These are phyloP conservation scores for Xerocomus cyaneibrunnescens DNA, from an alignment of 1,284 basidiomycete species.

Conservation along the genomic window DNA sequence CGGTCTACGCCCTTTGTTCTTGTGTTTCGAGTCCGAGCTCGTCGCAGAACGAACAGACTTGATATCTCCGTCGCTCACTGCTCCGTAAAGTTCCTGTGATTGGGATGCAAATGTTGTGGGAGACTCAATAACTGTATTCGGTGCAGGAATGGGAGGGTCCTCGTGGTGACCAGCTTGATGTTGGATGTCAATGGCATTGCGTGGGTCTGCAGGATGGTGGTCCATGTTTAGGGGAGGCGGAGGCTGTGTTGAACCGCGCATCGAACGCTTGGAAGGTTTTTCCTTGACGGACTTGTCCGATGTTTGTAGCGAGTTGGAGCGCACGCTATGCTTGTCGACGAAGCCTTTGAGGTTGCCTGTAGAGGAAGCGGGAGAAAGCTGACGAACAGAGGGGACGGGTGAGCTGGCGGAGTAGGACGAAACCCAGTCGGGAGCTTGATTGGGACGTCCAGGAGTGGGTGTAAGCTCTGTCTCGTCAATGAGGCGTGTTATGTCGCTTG, in stretches of 20 bases:
- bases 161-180: constrained; percentile 23
- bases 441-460: constrained; percentile 25
- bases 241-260: constrained; percentile 31
- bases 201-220: constrained; percentile 8
- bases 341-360: constrained; percentile 40
- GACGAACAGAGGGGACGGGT: constrained; percentile 21
- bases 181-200: constrained; percentile 11
- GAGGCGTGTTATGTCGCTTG: constrained; percentile 19
- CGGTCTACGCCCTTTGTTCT: constrained; percentile 40
- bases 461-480: constrained; percentile 32
- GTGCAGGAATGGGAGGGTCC: constrained; percentile 8
- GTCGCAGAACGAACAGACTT: constrained; percentile 40
- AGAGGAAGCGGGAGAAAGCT: constrained; percentile 39
- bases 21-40: constrained; percentile 34
- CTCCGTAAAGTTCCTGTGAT: constrained; percentile 30
- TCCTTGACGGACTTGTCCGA: constrained; percentile 7
- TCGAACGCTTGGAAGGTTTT: constrained; percentile 29
- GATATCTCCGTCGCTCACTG: constrained; percentile 40
- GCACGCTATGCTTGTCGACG: constrained; percentile 20
- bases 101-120: constrained; percentile 40
- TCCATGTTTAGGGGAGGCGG: constrained; percentile 29
- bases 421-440: constrained; percentile 24
- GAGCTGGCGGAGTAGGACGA: constrained; percentile 19
- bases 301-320: constrained; percentile 1
- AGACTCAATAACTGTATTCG: constrained; percentile 44